phyloP scores from a whole-genome alignment of 257 asterid species.

The Euphrasia confusa region DNA sequence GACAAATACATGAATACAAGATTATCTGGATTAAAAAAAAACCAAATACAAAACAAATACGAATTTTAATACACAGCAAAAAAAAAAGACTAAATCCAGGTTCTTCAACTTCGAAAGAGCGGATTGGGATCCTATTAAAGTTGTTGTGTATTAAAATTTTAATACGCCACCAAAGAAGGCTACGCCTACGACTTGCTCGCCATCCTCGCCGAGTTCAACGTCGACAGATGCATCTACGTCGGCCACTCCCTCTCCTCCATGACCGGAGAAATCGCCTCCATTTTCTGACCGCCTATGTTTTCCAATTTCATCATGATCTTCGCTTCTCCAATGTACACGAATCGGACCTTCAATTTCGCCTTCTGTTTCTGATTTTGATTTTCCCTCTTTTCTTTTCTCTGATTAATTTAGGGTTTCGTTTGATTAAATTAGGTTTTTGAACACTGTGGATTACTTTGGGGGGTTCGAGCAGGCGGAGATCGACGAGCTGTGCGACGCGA shows the following conservation, averaged over 20 bases:
- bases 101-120: no score
- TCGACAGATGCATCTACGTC: conserved; percentile 41
- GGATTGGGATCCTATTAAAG: no score
- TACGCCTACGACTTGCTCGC: conserved; percentile 53
- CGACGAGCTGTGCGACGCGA: background rate
- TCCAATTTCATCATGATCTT: conserved; percentile 38
- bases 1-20: no score
- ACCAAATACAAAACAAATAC: no score
- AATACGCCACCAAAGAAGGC: conserved; percentile 42
- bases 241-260: conserved; percentile 62
- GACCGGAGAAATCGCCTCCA: conserved; percentile 54
- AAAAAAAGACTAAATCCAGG: no score
- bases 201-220: conserved; percentile 40
- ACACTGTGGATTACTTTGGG: background rate
- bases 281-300: conserved; percentile 50
- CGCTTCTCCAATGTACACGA: conserved; percentile 49
- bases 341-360: background rate
- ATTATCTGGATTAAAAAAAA: no score
- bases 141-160: no score
- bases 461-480: conserved; percentile 1
- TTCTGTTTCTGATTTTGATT: no score
- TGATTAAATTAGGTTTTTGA: background rate
- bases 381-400: background rate
- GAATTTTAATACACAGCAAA: no score
- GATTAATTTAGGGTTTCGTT: background rate